Evolutionary conservation across 805 yeast species (phyloP), one percentile per base, ranked within the genome.

Genomic region (Myxozyma melibiosi): DNA sequence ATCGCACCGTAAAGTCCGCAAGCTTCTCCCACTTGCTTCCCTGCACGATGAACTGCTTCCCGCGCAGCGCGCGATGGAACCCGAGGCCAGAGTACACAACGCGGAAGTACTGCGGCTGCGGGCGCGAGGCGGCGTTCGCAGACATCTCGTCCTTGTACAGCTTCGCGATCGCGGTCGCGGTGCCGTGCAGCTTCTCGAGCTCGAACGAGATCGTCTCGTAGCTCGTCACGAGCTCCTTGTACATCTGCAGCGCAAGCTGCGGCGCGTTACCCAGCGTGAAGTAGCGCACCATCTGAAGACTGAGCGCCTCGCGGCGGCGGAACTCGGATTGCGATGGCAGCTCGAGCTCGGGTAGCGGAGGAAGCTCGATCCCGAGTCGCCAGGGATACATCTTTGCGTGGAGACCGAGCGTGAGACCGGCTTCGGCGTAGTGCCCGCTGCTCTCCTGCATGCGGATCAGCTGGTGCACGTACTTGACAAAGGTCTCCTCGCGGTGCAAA

Each of bases 11-110:
- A 69, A 90, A 86, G 2, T 92, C 84, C 1, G 90, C 83, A 57
- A 90, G 84, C 70, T 88, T 94, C 69, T 90, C 97, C 73, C 87
- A 90, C 30, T 96, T 90, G 51, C 83, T 76, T 4, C 96, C 96
- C 72, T 90, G 96, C 68, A 85, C 88, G 51, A 90, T 86, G 69
- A 85, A 90, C 58, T 84, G 84, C 67, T 85, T 83, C 45, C 88
- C 87, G 66, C 96, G 77, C 46, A 87, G 78, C 35, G 90, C 80
- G 31, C 75, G 76, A 6, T 96, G 96, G 78, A 90, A 90, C 2
- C 96, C 96, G 51, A 79, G 80, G 14, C 97, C 97, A 68, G 87
- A 80, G 67, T 86, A 89, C 20, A 87, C 79, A 53, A 90, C 89
- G 68, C 85, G 80, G 77, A 88, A 90, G 70, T 80, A 90, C 5